Evolutionary conservation across 805 yeast species (phyloP).

Genomic region (Hanseniaspora pseudoguilliermondii): DNA sequence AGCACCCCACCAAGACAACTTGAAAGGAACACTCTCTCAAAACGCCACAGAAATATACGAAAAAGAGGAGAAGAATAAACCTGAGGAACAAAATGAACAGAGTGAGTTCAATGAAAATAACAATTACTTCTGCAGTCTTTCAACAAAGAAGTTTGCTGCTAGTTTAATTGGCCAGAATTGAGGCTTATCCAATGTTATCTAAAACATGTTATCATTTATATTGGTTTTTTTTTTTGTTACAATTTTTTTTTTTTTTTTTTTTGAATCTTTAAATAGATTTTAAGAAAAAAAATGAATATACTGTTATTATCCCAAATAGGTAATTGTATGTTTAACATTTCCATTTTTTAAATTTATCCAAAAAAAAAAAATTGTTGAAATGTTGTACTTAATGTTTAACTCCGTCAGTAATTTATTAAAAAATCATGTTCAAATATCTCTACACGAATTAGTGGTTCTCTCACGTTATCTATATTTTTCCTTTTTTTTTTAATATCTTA

Average conservation of each 20-base stretch:
- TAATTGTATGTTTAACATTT: no score
- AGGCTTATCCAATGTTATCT: conserved; percentile 28
- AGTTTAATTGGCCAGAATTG: conserved; percentile 63
- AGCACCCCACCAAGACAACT: neutral
- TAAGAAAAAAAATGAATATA: neutral
- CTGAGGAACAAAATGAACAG: conserved; percentile 20
- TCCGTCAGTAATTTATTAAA: no score
- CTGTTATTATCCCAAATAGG: no score
- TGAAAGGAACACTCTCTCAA: conserved; percentile 6
- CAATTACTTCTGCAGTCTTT: conserved; percentile 30
- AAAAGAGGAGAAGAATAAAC: neutral
- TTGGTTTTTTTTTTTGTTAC: conserved; percentile 18
- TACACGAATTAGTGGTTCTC: no score
- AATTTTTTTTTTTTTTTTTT: conserved; percentile 7
- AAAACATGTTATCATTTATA: neutral
- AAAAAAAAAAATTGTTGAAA: no score
- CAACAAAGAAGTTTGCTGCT: conserved; percentile 70
- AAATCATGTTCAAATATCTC: no score
- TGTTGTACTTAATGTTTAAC: no score
- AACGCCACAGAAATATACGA: neutral
- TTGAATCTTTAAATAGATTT: neutral
- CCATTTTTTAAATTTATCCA: no score
- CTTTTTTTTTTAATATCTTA: no score
- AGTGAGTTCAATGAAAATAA: conserved; percentile 16
- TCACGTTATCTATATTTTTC: no score